phyloP scores from a whole-genome alignment of 108 stramenopile genomes.

The Cyclostephanos tholiformis region DNA sequence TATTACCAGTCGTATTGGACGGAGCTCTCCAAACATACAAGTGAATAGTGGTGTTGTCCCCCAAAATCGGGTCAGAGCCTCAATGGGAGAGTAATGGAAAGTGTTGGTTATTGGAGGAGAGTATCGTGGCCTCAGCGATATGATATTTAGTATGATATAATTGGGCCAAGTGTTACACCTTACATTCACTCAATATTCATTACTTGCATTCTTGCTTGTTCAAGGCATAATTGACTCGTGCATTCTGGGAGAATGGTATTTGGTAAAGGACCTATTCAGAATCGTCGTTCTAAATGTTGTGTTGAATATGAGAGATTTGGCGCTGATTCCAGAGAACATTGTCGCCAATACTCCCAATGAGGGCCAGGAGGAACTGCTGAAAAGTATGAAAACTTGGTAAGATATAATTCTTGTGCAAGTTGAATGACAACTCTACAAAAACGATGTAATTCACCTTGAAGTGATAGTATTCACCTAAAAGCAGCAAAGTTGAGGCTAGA shows the following conservation, averaged over 20 bases:
- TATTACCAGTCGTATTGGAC: conserved; percentile 24
- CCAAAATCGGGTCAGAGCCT: conserved; percentile 41
- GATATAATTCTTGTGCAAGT: neutral
- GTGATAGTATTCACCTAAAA: conserved; percentile 18
- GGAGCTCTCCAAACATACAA: conserved; percentile 33
- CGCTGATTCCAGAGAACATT: conserved; percentile 22
- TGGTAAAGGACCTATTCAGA: conserved; percentile 41
- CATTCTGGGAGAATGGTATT: neutral
- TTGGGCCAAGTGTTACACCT: neutral
- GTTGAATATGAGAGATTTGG: conserved; percentile 22
- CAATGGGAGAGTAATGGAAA: conserved; percentile 23
- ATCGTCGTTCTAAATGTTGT: conserved; percentile 31
- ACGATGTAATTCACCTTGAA: neutral
- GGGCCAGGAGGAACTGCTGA: conserved; percentile 9
- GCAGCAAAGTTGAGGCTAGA: conserved; percentile 21
- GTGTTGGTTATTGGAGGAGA: conserved; percentile 47
- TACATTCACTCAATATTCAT: neutral
- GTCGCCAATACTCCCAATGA: neutral
- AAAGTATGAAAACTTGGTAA: conserved; percentile 21
- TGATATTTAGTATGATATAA: too few relatives aligned
- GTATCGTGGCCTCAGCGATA: conserved; percentile 39
- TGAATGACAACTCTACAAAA: neutral
- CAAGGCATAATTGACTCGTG: conserved; percentile 9
- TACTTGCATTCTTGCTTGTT: neutral
- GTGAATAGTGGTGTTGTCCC: conserved; percentile 35